Evolutionary conservation across 2,329 filamentous ascomycete genomes (phyloP).

Genomic region (Verticillium alfalfae): DNA sequence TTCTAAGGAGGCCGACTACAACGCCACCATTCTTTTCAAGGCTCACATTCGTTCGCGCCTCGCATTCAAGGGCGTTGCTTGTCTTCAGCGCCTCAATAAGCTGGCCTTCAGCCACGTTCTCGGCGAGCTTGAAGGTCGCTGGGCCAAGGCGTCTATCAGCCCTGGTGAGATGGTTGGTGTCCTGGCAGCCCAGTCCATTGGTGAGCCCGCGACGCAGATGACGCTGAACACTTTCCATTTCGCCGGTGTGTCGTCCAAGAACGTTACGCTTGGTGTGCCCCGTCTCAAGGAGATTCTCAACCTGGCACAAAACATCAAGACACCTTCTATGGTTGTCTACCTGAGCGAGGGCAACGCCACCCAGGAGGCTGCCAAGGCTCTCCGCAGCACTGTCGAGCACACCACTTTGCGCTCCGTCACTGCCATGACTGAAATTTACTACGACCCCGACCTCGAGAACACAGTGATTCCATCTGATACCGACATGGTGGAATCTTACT

Average conservation of each 20-base stretch:
- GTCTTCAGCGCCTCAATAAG: constrained; percentile 79
- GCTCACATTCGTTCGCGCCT: constrained; percentile 82
- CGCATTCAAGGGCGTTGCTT: constrained; percentile 88
- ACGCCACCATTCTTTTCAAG: constrained; percentile 88
- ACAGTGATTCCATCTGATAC: constrained; percentile 83
- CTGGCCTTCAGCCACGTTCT: constrained; percentile 89
- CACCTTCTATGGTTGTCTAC: constrained; percentile 92
- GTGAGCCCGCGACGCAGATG: constrained; percentile 98
- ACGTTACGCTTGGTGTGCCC: constrained; percentile 97
- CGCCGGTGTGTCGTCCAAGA: constrained; percentile 99
- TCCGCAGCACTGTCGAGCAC: constrained; percentile 89
- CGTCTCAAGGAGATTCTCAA: constrained; percentile 99
- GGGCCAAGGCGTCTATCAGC: constrained; percentile 77
- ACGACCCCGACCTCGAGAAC: constrained; percentile 81
- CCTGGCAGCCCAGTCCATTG: constrained; percentile 94
- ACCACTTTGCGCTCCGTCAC: constrained; percentile 91
- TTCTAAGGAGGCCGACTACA: constrained; percentile 80
- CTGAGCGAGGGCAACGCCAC: constrained; percentile 59
- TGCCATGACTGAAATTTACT: constrained; percentile 91
- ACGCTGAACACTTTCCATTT: constrained; percentile 99
- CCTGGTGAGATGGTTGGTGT: constrained; percentile 99
- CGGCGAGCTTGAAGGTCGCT: constrained; percentile 84
- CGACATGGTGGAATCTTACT: constrained; percentile 96
- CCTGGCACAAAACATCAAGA: constrained; percentile 96
- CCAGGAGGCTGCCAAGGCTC: constrained; percentile 75